Evolutionary conservation across 2,329 filamentous ascomycete genomes (phyloP).

Genomic region (Paraphoma sp.): DNA sequence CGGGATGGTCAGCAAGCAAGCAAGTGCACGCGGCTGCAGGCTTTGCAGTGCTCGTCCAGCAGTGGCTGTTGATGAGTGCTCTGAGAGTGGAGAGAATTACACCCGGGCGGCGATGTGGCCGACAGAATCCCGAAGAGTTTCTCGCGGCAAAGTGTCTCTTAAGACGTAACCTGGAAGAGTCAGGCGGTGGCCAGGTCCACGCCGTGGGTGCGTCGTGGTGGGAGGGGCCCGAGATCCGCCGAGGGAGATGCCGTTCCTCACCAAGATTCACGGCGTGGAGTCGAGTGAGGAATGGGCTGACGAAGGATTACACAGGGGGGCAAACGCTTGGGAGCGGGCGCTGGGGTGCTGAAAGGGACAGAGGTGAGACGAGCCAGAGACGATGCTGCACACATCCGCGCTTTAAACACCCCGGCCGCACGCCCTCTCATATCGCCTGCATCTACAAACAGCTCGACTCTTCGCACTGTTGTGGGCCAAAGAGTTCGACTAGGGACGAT

Average conservation of each 20-base stretch:
- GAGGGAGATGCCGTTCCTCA: slow-evolving; percentile 8
- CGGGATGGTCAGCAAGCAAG: background rate
- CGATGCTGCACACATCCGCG: slow-evolving; percentile 25
- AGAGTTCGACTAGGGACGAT: slow-evolving; percentile 5
- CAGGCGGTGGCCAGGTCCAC: background rate
- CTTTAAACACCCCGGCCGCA: slow-evolving; percentile 29
- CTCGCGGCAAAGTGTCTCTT: slow-evolving; percentile 20
- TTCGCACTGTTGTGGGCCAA: slow-evolving; percentile 17
- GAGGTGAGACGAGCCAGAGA: slow-evolving; percentile 37
- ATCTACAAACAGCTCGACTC: background rate
- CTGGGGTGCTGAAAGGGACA: slow-evolving; percentile 26
- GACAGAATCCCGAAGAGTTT: slow-evolving; percentile 20
- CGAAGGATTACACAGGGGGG: slow-evolving; percentile 33
- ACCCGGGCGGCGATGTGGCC: too few relatives aligned
- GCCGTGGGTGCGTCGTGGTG: background rate
- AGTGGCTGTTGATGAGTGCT: slow-evolving; percentile 6
- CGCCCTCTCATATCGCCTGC: slow-evolving; percentile 36
- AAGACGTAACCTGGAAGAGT: slow-evolving; percentile 1
- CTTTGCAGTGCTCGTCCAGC: background rate
- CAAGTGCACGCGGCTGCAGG: background rate
- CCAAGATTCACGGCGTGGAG: background rate
- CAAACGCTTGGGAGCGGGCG: slow-evolving; percentile 19
- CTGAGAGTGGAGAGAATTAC: too few relatives aligned
- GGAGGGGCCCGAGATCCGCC: slow-evolving; percentile 7
- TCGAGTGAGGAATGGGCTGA: slow-evolving; percentile 26